Conservation (phyloP, 768 basidiomycete genomes). For the Suillus ampliporus region DNA sequence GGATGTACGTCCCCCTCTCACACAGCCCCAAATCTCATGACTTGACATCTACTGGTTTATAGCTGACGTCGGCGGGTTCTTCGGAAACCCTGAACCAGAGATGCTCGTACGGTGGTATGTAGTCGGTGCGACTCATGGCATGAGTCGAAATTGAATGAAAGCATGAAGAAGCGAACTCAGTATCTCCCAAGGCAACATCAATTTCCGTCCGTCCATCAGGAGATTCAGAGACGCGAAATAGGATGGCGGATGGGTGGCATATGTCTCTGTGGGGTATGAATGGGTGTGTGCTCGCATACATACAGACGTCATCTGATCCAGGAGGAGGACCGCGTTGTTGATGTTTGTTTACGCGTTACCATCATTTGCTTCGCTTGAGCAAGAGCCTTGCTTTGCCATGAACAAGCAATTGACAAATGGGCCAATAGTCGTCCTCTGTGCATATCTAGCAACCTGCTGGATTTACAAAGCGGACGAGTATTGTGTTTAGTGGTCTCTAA, state of each 20-base stretch:
- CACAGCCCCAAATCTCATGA: neutral
- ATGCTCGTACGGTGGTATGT: conserved; percentile 98
- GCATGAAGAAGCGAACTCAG: too few relatives aligned
- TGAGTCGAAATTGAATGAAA: too few relatives aligned
- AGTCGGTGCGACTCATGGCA: too few relatives aligned
- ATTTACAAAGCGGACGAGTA: too few relatives aligned
- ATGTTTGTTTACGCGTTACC: neutral
- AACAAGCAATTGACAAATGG: too few relatives aligned
- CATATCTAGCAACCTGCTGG: too few relatives aligned
- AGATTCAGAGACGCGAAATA: conserved; percentile 70
- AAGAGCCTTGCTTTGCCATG: too few relatives aligned
- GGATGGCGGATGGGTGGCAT: conserved; percentile 63
- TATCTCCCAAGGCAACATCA: conserved; percentile 74
- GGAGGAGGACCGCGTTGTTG: neutral
- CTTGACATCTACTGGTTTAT: neutral
- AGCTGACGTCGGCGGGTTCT: conserved; percentile 99
- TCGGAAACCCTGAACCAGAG: conserved; percentile 93
- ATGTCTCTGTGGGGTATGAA: conserved; percentile 56
- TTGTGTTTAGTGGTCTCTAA: too few relatives aligned
- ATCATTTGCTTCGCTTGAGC: too few relatives aligned
- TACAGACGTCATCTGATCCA: conserved; percentile 51
- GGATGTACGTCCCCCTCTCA: conserved; percentile 69
- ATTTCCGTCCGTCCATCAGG: conserved; percentile 51
- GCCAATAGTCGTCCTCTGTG: too few relatives aligned
- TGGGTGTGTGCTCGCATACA: conserved; percentile 48